phyloP scores from a whole-genome alignment of 176 grass and related monocot species.

The Oryza rufipogon region DNA sequence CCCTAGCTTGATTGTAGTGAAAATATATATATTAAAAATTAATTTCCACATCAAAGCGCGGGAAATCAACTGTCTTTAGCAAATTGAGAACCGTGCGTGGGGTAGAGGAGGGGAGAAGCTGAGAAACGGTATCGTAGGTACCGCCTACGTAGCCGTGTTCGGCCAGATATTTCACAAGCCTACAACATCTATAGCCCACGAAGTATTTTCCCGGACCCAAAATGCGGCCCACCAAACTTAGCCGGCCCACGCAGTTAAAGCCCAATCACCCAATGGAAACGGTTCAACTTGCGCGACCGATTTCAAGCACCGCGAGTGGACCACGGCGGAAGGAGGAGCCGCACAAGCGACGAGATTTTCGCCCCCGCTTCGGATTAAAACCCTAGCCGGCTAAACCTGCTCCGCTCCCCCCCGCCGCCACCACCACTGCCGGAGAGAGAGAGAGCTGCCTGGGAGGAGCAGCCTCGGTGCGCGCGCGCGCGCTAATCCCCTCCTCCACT shows the following conservation, averaged over 20 bases:
- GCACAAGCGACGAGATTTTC: background rate
- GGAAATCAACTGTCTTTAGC: too few species aligned
- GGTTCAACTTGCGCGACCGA: background rate
- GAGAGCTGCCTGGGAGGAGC: background rate
- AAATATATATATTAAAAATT: too few species aligned
- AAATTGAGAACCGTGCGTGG: too few species aligned
- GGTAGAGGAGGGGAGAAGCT: too few species aligned
- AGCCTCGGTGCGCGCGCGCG: background rate
- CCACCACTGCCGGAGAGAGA: constrained; percentile 21
- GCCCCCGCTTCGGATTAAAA: constrained; percentile 53
- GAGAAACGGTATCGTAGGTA: too few species aligned
- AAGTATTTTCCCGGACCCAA: too few species aligned
- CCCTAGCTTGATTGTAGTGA: too few species aligned
- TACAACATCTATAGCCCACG: too few species aligned
- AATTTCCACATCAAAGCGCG: too few species aligned
- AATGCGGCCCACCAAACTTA: too few species aligned
- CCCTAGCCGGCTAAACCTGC: constrained; percentile 45
- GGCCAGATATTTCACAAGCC: too few species aligned
- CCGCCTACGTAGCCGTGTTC: too few species aligned
- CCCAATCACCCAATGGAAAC: background rate
- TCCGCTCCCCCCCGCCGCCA: constrained; percentile 18
- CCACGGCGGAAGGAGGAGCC: background rate
- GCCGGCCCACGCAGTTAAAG: background rate
- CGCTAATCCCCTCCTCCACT: background rate
- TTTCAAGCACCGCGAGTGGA: background rate